Evolutionary conservation across 441 rosid genomes (phyloP).

Genomic region (Populus hybrid): DNA sequence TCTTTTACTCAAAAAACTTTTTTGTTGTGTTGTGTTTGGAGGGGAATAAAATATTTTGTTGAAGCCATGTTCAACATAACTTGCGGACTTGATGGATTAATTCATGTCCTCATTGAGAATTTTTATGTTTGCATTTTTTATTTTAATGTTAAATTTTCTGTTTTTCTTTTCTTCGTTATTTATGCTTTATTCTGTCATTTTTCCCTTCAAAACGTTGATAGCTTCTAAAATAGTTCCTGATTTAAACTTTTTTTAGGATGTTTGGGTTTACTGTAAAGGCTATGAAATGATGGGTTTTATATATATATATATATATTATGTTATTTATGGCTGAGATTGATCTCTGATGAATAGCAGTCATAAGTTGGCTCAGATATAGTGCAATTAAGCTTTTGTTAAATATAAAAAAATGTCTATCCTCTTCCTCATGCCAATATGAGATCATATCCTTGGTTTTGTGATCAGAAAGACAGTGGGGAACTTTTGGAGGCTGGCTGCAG

Average conservation of each 20-base stretch:
- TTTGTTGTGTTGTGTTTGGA: not conserved
- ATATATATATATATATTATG: too few relatives aligned
- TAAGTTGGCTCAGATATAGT: not conserved
- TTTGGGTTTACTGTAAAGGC: not conserved
- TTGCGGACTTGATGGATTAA: not conserved
- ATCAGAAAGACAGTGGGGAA: constrained; percentile 37
- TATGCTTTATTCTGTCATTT: not conserved
- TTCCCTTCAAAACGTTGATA: not conserved
- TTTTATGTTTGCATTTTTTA: too few relatives aligned
- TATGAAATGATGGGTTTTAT: not conserved
- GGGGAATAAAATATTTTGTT: not conserved
- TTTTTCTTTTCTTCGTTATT: not conserved
- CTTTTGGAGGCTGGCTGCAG: constrained; percentile 22
- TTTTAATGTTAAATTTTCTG: too few relatives aligned
- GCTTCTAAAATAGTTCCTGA: not conserved
- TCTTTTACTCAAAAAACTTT: not conserved
- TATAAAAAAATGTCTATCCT: not conserved
- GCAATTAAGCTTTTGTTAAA: not conserved
- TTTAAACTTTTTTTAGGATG: not conserved
- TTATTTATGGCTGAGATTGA: not conserved
- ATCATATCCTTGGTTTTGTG: constrained; percentile 12
- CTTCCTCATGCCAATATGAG: not conserved
- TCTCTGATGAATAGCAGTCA: not conserved
- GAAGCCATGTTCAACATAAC: not conserved
- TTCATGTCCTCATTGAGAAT: not conserved